Evolutionary conservation across 2,329 filamentous ascomycete species (phyloP), one percentile per base, ranked within the genome.

Genomic region (Epichloe sylvatica): DNA sequence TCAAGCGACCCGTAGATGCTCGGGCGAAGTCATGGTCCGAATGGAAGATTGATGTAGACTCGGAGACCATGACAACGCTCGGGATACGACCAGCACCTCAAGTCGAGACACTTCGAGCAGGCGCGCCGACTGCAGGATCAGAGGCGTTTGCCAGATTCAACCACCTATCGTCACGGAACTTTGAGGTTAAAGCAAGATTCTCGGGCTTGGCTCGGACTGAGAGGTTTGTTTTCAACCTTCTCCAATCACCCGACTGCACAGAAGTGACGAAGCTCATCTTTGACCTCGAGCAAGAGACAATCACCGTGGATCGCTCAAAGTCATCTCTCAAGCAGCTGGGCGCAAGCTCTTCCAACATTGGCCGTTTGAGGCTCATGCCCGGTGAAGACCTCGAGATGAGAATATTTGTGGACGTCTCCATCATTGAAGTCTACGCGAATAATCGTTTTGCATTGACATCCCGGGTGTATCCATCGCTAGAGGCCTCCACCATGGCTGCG

Each of bases 401-500:
- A 5, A 39, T 58, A 13, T 55, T 57, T 40, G 55, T 55, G n/a
- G 55, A 58, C 46, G 54, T 51, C 17, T 57, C 55, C 11, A 41
- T 56, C 13, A 49, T 58, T n/a, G 56, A 58, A 34, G 15, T 58
- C 8, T 58, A 51, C 25, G 55, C 53, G 23, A 58, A 58, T 38
- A 52, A 56, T 25, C 51, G 55, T 17, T 57, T 56, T 21, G 56
- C 55, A 15, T 48, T 58, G 15, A 57, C 56, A 11, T 55, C 53
- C 17, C 51, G 56, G 11, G 52, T 58, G 21, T 58, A 57, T 44
- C 56, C 55, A 23, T 46, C 47, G 11, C 47, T 54, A 19, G 53
- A 56, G 4, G 35, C 11, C 13, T 50, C 51, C 3, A 52, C 11
- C 9, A 21, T 4, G 15, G 23, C 45, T 4, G 21, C 19, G 7